Evolutionary conservation across 208 protist genomes (phyloP).

Genomic region (Leishmania turanica): DNA sequence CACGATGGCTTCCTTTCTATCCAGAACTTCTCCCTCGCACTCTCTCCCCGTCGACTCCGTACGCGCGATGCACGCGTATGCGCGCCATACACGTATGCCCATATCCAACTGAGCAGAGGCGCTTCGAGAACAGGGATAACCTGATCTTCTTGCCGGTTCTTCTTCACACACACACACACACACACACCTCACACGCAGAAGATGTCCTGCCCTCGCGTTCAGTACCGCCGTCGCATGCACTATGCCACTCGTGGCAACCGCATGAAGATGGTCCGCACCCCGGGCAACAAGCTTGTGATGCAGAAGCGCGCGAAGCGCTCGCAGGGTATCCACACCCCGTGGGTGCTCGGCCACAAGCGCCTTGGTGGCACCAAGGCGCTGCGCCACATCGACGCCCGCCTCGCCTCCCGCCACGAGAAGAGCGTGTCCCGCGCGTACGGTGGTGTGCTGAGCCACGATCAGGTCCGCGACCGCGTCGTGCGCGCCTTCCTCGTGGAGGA

Average conservation of each 20-base stretch:
- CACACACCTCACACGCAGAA: background rate
- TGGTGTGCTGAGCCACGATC: slow-evolving; percentile 94
- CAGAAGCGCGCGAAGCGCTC: slow-evolving; percentile 96
- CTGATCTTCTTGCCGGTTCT: background rate
- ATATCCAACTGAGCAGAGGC: background rate
- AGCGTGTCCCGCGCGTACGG: slow-evolving; percentile 97
- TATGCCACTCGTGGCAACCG: slow-evolving; percentile 79
- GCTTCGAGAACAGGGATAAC: background rate
- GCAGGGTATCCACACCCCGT: slow-evolving; percentile 91
- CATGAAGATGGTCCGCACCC: slow-evolving; percentile 85
- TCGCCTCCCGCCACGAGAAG: slow-evolving; percentile 93
- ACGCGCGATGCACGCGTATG: background rate
- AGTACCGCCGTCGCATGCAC: slow-evolving; percentile 83
- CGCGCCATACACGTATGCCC: background rate
- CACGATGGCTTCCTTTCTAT: background rate
- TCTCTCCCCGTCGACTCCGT: background rate
- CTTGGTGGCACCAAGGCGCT: slow-evolving; percentile 93
- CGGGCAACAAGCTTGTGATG: slow-evolving; percentile 93
- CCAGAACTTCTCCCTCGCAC: background rate
- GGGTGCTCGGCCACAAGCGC: slow-evolving; percentile 93
- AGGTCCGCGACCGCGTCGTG: slow-evolving; percentile 96
- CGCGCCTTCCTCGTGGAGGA: slow-evolving; percentile 99
- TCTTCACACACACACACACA: background rate
- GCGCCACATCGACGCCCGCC: slow-evolving; percentile 88
- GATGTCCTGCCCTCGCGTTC: slow-evolving; percentile 75